Conservation (phyloP, 768 basidiomycete genomes). For the Imleria badia region DNA sequence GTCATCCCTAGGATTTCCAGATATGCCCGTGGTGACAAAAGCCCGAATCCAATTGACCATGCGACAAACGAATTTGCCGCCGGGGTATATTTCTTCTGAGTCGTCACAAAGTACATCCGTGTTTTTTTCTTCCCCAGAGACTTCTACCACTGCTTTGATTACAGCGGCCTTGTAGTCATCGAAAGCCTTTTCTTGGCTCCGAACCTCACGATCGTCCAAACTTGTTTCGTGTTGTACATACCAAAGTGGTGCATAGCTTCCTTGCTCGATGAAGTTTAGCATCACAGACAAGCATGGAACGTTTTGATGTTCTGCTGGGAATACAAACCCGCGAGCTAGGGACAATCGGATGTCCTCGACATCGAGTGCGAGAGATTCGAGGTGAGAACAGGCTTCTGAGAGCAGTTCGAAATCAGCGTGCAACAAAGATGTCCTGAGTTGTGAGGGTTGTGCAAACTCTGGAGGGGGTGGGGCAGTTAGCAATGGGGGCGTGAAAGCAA, state of each 20-base stretch:
- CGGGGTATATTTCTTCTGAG: constrained; percentile 51
- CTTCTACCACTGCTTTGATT: constrained; percentile 83
- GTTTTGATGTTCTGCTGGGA: constrained; percentile 55
- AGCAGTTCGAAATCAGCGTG: constrained; percentile 70
- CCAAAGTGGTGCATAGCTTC: constrained; percentile 69
- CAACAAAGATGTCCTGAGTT: constrained; percentile 46
- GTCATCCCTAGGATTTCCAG: constrained; percentile 57
- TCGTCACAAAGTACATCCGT: constrained; percentile 77
- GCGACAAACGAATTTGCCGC: constrained; percentile 68
- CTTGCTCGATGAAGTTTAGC: constrained; percentile 73
- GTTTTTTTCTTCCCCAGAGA: constrained; percentile 79
- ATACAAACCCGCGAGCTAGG: constrained; percentile 63
- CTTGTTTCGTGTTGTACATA: constrained; percentile 35
- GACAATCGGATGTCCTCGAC: constrained; percentile 73
- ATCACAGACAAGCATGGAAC: constrained; percentile 61
- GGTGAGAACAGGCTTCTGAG: constrained; percentile 69
- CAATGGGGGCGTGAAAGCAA: constrained; percentile 59
- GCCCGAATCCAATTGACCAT: constrained; percentile 76
- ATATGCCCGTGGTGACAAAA: constrained; percentile 42
- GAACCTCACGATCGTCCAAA: constrained; percentile 42
- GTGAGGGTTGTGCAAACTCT: constrained; percentile 40
- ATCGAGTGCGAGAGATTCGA: constrained; percentile 78
- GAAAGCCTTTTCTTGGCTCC: constrained; percentile 70
- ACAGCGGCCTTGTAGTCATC: constrained; percentile 83
- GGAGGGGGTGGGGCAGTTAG: constrained; percentile 36